Base-by-base conservation (phyloP, 495 filamentous ascomycete species). In the Penicillium maclennaniae region DNA sequence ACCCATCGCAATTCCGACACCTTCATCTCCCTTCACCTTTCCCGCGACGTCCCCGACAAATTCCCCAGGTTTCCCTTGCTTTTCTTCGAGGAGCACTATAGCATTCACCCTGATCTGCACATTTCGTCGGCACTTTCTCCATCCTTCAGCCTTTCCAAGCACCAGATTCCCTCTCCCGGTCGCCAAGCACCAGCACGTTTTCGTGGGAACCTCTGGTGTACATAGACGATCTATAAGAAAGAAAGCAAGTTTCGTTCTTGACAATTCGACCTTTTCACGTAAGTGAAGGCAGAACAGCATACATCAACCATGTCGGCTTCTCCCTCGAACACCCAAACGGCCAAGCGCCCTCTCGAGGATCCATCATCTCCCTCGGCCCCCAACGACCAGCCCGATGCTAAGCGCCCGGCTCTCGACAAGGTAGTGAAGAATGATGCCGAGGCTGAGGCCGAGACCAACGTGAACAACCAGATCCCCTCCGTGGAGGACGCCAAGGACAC, bases 341-440 rank as follows among this genome's bases (percentile, higher is more conserved):
- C 89, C 63, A 98, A 98, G 80, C 91, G 93, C 56, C 93, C 93
- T 55, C 84, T 97, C 45, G 93, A 98, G 79, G 93, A 97, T 65
- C 84, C 91, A 28, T 97, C 93, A 39, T 97, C 93, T 4, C 91
- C 93, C 5, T 93, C 91, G 23, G 90, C 88, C 17, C 87, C 85
- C 31, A 87, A 79, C 64, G 93, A 96, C 61, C 95, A 96, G 70
- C 91, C 91, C 26, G 93, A 98, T 58, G 93, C 95, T 58, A 98
- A 98, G 77, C 88, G 93, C 58, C 95, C 88, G 25, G 95, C 95
- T 43, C 81, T 97, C 50, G 92, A 97, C 75, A 98, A 96, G 78
- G 80, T 91, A 59, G 79, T 87, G 43, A 49, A 53, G 45, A 87
- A 84, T 63, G 77, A 79, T 37, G 77, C 81, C 8, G 77, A 81